phyloP scores from a whole-genome alignment of 2,329 filamentous ascomycete species.

The Pseudofabraea citricarpa region DNA sequence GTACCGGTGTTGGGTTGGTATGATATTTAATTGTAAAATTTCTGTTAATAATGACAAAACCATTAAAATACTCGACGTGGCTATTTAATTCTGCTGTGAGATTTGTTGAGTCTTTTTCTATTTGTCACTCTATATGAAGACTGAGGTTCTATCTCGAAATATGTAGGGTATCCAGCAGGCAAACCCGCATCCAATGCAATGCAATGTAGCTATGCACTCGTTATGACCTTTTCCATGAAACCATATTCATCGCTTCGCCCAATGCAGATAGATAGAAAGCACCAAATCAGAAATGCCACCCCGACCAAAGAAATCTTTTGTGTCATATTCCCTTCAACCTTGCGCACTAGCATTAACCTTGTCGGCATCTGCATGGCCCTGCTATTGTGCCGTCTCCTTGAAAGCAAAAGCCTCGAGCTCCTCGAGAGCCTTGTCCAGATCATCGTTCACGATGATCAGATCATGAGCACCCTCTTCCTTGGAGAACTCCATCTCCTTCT shows the following conservation, averaged over 20 bases:
- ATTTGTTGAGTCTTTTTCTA: neutral
- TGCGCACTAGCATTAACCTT: constrained; percentile 5
- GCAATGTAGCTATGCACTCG: neutral
- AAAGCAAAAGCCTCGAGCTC: constrained; percentile 48
- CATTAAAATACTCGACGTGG: neutral
- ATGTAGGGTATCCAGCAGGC: neutral
- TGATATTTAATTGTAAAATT: too few species aligned
- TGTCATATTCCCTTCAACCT: neutral
- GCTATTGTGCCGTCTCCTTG: constrained; percentile 11
- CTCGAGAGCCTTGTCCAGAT: constrained; percentile 51
- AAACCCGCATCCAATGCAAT: too few species aligned
- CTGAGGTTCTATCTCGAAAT: neutral
- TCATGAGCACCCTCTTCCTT: constrained; percentile 63
- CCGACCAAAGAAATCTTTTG: neutral
- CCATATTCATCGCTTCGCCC: neutral
- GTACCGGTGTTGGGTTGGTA: too few species aligned
- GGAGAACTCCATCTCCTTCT: constrained; percentile 69
- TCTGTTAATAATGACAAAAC: neutral
- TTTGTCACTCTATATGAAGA: neutral
- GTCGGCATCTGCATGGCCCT: constrained; percentile 9
- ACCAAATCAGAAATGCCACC: neutral
- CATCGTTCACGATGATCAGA: constrained; percentile 61
- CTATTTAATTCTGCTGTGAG: neutral
- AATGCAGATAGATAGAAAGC: neutral
- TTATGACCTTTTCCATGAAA: neutral